phyloP scores from a whole-genome alignment of 192 early-diverging fungal genomes.

The Entomortierella parvispora region DNA sequence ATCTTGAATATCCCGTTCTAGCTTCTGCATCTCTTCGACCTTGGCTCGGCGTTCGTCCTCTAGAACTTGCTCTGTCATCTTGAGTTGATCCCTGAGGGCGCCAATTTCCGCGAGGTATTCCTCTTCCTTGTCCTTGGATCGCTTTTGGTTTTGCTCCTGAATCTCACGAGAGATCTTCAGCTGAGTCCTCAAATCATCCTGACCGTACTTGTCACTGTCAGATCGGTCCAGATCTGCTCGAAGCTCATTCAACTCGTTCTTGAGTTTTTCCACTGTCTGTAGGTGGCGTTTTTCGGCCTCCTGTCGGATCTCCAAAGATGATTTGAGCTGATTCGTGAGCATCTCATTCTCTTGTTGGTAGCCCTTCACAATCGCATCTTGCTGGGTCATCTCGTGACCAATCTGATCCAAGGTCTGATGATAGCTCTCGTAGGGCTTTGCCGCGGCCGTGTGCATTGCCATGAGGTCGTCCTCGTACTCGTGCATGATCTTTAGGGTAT shows the following conservation, averaged over 20 bases:
- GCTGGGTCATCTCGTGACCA: constrained; percentile 51
- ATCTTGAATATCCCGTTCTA: constrained; percentile 36
- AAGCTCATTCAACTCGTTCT: constrained; percentile 32
- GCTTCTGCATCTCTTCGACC: constrained; percentile 41
- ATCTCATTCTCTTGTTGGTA: constrained; percentile 51
- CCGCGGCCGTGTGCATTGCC: constrained; percentile 53
- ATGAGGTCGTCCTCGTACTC: constrained; percentile 52
- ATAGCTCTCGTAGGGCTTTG: constrained; percentile 49
- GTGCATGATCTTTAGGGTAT: constrained; percentile 50
- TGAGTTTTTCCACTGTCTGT: constrained; percentile 24
- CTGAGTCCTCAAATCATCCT: constrained; percentile 17
- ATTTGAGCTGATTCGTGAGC: constrained; percentile 38
- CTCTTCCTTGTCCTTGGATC: constrained; percentile 47
- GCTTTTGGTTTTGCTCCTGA: constrained; percentile 24
- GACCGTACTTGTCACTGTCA: constrained; percentile 42
- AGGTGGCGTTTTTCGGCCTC: constrained; percentile 49
- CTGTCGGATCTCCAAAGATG: constrained; percentile 43
- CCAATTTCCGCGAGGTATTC: constrained; percentile 35
- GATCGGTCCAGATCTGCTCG: constrained; percentile 30
- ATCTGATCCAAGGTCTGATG: constrained; percentile 46
- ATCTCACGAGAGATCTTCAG: constrained; percentile 22
- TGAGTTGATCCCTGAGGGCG: constrained; percentile 32
- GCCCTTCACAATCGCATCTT: constrained; percentile 43
- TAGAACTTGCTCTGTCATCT: constrained; percentile 22
- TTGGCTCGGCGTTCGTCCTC: constrained; percentile 39